Evolutionary conservation across 352 stramenopile genomes (phyloP).

Genomic region (Aphanomyces euteiches): DNA sequence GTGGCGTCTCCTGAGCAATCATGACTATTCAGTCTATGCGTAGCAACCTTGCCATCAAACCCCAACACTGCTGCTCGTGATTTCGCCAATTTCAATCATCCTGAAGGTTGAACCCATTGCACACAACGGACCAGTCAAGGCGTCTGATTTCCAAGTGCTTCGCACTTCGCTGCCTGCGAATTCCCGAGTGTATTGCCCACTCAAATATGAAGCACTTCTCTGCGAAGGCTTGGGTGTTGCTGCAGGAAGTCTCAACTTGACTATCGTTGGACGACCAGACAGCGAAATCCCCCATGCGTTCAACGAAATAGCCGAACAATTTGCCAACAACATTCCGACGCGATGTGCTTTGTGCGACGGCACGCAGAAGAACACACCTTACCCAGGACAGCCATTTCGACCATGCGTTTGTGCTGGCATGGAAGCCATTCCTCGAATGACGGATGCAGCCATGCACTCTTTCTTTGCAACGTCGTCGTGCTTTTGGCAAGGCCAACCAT

Average conservation of each 20-base stretch:
- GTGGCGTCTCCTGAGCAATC: conserved; percentile 26
- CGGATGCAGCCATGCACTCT: conserved; percentile 21
- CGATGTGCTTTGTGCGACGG: conserved; percentile 23
- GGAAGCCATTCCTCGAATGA: conserved; percentile 27
- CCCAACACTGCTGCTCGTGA: conserved; percentile 24
- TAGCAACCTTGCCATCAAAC: conserved; percentile 31
- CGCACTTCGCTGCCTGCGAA: conserved; percentile 21
- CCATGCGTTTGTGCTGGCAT: conserved; percentile 29
- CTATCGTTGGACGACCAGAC: conserved; percentile 22
- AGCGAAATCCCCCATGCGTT: conserved; percentile 25
- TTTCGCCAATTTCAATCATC: conserved; percentile 31
- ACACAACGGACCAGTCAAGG: conserved; percentile 15
- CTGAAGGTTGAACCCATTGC: conserved; percentile 28
- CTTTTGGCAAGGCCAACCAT: conserved; percentile 25
- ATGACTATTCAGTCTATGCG: neutral
- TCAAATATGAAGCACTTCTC: conserved; percentile 27
- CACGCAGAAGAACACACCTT: conserved; percentile 19
- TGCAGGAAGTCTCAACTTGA: conserved; percentile 24
- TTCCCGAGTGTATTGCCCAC: conserved; percentile 24
- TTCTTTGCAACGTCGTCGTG: conserved; percentile 9
- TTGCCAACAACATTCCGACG: conserved; percentile 31
- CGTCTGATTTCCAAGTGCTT: conserved; percentile 24
- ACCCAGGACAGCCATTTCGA: conserved; percentile 5
- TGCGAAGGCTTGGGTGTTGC: conserved; percentile 23
- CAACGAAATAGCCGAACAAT: conserved; percentile 29